These are phyloP conservation scores for Selenicereus undatus DNA, from an alignment of 148 eudicot species.

Conservation along the genomic window DNA sequence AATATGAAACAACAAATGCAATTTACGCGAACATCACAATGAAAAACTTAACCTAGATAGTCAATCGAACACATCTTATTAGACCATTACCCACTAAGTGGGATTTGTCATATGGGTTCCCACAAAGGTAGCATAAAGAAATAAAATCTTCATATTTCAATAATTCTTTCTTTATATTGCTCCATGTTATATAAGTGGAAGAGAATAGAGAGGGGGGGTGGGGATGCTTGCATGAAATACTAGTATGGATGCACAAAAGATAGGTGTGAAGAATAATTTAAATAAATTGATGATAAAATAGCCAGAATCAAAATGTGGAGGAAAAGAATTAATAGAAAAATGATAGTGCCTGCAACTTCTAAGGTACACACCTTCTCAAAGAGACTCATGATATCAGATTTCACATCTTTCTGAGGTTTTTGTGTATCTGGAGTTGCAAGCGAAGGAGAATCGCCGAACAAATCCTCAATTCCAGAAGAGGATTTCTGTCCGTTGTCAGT, in stretches of 20 bases:
- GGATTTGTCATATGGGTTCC: neutral
- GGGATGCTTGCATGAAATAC: neutral
- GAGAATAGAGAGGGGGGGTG: too few relatives aligned
- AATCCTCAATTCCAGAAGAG: slow-evolving; percentile 68
- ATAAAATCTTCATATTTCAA: neutral
- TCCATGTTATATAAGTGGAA: too few relatives aligned
- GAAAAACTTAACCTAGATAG: neutral
- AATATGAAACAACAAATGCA: neutral
- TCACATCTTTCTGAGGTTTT: slow-evolving; percentile 74
- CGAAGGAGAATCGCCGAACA: slow-evolving; percentile 58
- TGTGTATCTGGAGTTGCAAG: slow-evolving; percentile 35
- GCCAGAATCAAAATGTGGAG: slow-evolving; percentile 1
- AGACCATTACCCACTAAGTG: neutral
- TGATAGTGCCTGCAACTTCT: neutral
- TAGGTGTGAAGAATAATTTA: neutral
- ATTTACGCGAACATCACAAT: neutral
- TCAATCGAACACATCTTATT: neutral
- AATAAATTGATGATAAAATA: neutral
- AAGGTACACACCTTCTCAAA: slow-evolving; percentile 76
- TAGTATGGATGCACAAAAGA: slow-evolving; percentile 1
- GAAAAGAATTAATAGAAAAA: neutral
- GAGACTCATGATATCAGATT: slow-evolving; percentile 92
- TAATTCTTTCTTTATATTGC: too few relatives aligned
- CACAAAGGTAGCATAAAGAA: neutral
- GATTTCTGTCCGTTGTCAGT: slow-evolving; percentile 46